phyloP scores from a whole-genome alignment of 1,284 basidiomycete species.

The Pyrrhoderma lamaoense region DNA sequence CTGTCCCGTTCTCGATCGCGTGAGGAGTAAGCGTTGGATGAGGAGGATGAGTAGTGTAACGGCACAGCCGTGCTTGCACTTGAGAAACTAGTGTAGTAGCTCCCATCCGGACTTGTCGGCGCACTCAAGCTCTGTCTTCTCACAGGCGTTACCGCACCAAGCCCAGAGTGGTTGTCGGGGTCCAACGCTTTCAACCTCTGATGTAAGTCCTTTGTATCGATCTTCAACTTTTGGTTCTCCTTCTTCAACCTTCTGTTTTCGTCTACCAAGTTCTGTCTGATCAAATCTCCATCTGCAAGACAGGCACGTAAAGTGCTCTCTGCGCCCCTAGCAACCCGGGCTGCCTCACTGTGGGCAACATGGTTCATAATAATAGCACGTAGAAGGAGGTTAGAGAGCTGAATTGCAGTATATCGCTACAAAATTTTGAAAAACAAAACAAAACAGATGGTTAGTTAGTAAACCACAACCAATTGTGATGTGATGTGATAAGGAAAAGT shows the following conservation, averaged over 20 bases:
- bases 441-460: no score
- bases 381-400: slow-evolving; percentile 42
- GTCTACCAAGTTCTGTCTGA: slow-evolving; percentile 51
- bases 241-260: slow-evolving; percentile 47
- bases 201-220: slow-evolving; percentile 60
- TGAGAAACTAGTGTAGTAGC: slow-evolving; percentile 7
- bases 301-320: slow-evolving; percentile 55
- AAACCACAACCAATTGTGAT: no score
- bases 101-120: slow-evolving; percentile 15
- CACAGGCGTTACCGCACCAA: slow-evolving; percentile 12
- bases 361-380: slow-evolving; percentile 77
- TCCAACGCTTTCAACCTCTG: slow-evolving; percentile 49
- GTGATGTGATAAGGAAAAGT: slow-evolving; percentile 19
- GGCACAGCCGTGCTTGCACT: slow-evolving; percentile 7
- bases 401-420: slow-evolving; percentile 11
- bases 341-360: slow-evolving; percentile 64
- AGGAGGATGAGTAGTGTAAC: not conserved
- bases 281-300: slow-evolving; percentile 54
- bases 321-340: slow-evolving; percentile 50
- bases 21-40: not conserved
- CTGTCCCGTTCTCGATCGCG: no score
- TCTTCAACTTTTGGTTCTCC: slow-evolving; percentile 57
- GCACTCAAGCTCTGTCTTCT: slow-evolving; percentile 14
- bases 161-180: slow-evolving; percentile 4
- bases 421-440: slow-evolving; percentile 15